Base-by-base conservation (phyloP, 768 basidiomycete genomes). In the Rhodotorula babjevae region DNA sequence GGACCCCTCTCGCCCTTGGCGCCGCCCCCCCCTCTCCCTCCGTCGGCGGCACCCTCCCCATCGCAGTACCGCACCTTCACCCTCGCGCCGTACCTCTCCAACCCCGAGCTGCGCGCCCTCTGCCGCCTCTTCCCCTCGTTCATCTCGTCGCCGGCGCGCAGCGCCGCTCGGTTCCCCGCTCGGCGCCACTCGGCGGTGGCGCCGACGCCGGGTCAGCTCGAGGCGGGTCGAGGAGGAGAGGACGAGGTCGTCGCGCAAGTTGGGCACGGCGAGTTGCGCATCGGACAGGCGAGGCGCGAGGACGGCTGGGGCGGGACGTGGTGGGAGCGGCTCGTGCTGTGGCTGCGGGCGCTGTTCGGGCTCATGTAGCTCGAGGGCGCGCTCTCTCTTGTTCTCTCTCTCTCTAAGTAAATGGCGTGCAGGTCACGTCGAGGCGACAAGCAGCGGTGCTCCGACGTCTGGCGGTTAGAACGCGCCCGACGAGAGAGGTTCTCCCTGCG, bases 31-130 rank as follows among this genome's bases (percentile, higher is more conserved):
- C 61, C 42, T 44, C 16, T 12, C 50, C 14, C 61, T 59, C 19
- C 10, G 33, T 11, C 42, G 36, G 15, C 44, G 42, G 25, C 50
- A 31, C 18, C 68, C 0, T 15, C 62, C 57, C 47, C 61, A 14
- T 42, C 59, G 3, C 65, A 68, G 40, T 61, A 63, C 66, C 69
- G 74, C 36, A 62, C 53, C 65, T 72, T 77, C 64, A 73, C 74
- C 33, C 53, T 74, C 57, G 67, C 77, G 0, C 11, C 72, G 0
- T 69, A 73, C 58, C 67, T 77, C 9, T 75, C 77, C 61, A 65
- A 75, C 59, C 74, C 77, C 29, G 77, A 77, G n/a, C 61, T 68
- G 5, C 66, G 56, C 11, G 6, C 69, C 7, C 69, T 77, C 47
- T 56, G 58, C 40, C 42, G 56, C 16, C 47, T 76, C 50, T 77